Percentiles rank a stretch among this genome's conserved stretches.
phyloP scores from a whole-genome alignment of 2,329 filamentous ascomycete genomes.

The Ilyonectria robusta region DNA sequence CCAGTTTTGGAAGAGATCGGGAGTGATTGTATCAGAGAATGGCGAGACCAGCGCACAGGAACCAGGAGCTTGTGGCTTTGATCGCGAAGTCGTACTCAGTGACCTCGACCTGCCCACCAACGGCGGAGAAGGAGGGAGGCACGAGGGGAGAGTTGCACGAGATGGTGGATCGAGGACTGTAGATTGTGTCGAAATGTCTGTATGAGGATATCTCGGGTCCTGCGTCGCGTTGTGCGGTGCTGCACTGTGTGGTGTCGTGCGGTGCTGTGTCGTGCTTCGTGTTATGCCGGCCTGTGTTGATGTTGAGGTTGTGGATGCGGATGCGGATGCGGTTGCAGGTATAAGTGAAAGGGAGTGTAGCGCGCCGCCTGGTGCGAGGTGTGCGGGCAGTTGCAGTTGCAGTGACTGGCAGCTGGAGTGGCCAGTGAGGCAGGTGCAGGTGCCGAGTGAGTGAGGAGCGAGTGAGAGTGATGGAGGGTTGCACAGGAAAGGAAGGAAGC shows the following conservation, averaged over 20 bases:
- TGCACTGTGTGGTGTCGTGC: conserved; percentile 32
- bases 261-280: conserved; percentile 13
- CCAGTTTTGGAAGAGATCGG: conserved; percentile 19
- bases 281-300: conserved; percentile 21
- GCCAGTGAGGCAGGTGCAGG: conserved; percentile 37
- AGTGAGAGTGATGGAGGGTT: conserved; percentile 36
- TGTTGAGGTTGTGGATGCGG: conserved; percentile 22
- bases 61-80: conserved; percentile 23
- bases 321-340: conserved; percentile 25
- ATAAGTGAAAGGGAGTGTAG: conserved; percentile 33
- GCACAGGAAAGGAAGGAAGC: conserved; percentile 41
- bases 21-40: conserved; percentile 45
- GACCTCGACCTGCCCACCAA: conserved; percentile 19
- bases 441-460: conserved; percentile 32
- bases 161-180: conserved; percentile 5
- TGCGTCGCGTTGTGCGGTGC: conserved; percentile 30
- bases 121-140: conserved; percentile 7
- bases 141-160: conserved; percentile 27
- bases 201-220: conserved; percentile 12
- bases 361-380: conserved; percentile 33
- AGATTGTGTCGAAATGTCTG: conserved; percentile 10
- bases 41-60: conserved; percentile 12
- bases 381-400: conserved; percentile 28
- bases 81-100: conserved; percentile 10
- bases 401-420: conserved; percentile 10